phyloP scores from a whole-genome alignment of 1,284 basidiomycete species.

The Rhodotorula sp. region DNA sequence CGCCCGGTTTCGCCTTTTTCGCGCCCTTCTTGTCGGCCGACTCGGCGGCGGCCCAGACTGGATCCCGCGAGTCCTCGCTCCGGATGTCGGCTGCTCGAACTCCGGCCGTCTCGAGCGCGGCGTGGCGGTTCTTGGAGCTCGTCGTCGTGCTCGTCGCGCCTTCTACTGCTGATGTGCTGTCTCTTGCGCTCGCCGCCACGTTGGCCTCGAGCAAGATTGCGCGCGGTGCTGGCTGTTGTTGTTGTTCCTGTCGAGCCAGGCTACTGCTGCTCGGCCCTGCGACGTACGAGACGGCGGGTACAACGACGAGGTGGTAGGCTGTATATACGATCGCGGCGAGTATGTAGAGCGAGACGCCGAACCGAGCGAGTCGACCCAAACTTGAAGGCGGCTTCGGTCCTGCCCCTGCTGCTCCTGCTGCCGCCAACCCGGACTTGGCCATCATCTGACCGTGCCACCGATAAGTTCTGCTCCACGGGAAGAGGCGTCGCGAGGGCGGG shows the following conservation, averaged over 20 bases:
- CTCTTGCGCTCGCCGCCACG: not conserved
- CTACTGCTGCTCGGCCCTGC: not conserved
- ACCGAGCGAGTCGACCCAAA: slow-evolving; percentile 30
- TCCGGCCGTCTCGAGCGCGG: slow-evolving; percentile 40
- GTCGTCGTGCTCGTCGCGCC: not conserved
- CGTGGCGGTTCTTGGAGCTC: slow-evolving; percentile 27
- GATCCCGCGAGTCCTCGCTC: slow-evolving; percentile 35
- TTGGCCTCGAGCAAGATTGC: not conserved
- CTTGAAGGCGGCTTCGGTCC: slow-evolving; percentile 12
- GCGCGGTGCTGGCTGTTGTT: not conserved
- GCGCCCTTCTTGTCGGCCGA: slow-evolving; percentile 29
- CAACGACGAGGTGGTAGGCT: slow-evolving; percentile 34
- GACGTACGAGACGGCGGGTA: slow-evolving; percentile 25
- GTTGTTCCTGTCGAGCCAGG: not conserved
- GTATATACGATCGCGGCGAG: slow-evolving; percentile 42
- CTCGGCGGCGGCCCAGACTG: slow-evolving; percentile 39
- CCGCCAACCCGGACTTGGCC: too few relatives aligned
- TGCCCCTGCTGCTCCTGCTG: too few relatives aligned
- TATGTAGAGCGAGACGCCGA: slow-evolving; percentile 39
- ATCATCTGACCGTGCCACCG: too few relatives aligned
- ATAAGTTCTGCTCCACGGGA: too few relatives aligned
- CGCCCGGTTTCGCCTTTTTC: slow-evolving; percentile 25
- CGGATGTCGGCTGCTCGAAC: slow-evolving; percentile 39
- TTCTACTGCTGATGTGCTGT: not conserved
- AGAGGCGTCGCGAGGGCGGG: too few relatives aligned